Base-by-base conservation (phyloP, 202 grass and related monocot genomes). In the Cymbopogon flexuosus region DNA sequence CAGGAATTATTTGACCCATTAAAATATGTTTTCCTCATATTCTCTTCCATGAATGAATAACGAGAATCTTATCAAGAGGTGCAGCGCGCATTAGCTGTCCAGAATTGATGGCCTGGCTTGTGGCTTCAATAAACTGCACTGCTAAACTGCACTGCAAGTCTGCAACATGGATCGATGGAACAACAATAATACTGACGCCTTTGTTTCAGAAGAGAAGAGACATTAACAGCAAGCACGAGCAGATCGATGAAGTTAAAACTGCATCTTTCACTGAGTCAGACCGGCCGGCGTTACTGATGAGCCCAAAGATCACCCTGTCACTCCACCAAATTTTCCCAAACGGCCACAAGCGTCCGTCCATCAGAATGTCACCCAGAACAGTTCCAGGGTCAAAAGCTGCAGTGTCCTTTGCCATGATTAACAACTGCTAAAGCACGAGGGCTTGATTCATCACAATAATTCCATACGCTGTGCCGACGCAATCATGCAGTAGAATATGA, bases 401-500 rank as follows among this genome's bases (percentile, higher is more conserved):
- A 59, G 45, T 29, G 77, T 66, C 65, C 65, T 47, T 24, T 68
- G 29, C 65, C 64, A 65, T 77, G 64, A 76, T 76, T 70, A 66
- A 51, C 59, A 57, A 22, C 60, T 61, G 46, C 65, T 65, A 49
- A 79, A 83, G 73, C 77, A 68, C 74, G 72, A 23, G 67, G 24
- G 68, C 22, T 30, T 70, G 41, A 30, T 47, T 23, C 1, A 46
- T 43, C 79, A 42, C 59, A 76, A 57, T 69, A 75, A 81, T 62
- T 33, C 33, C 40, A 74, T 35, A 36, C 40, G 6, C 21, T 21
- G 57, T 70, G 47, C 52, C 52, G 27, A 4, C 6, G 29, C 72
- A 81, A 81, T 84, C 65, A 78, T 85, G 78, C 33, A 73, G 73
- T 14, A 73, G 62, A 83, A 81, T 19, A 56, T 6, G 0, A 47